Evolutionary conservation across 2,329 filamentous ascomycete genomes (phyloP).

Genomic region (Colletotrichum tamarilloi): DNA sequence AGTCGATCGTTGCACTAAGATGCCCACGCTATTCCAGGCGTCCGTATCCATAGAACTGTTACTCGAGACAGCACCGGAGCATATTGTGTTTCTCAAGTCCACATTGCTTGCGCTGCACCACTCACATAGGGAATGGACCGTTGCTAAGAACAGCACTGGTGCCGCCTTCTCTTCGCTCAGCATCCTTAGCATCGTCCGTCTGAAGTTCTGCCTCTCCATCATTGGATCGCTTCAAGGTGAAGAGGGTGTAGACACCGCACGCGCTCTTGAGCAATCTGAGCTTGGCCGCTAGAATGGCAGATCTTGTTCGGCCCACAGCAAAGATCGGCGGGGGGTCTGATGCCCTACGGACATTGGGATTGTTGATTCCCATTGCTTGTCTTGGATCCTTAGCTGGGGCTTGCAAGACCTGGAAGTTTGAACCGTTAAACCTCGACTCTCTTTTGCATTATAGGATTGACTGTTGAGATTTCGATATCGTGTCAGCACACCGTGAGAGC

Average conservation of each 20-base stretch:
- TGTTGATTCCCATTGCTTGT: not conserved
- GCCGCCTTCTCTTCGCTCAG: not conserved
- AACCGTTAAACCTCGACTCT: not conserved
- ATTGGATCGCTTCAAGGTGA: conserved; percentile 6
- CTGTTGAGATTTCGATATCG: not conserved
- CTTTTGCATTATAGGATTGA: not conserved
- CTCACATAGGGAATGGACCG: not conserved
- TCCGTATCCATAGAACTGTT: too few relatives aligned
- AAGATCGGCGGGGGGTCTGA: conserved; percentile 13
- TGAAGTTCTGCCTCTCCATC: not conserved
- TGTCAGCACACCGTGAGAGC: not conserved
- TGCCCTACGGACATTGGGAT: not conserved
- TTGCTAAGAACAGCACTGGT: conserved; percentile 1
- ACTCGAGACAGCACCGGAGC: not conserved
- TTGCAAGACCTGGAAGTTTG: not conserved
- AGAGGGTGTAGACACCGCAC: conserved; percentile 5
- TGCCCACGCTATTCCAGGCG: not conserved
- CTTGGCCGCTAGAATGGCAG: conserved; percentile 11
- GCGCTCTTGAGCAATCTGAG: not conserved
- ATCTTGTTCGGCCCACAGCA: conserved; percentile 13
- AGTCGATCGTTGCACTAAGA: not conserved
- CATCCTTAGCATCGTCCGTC: not conserved
- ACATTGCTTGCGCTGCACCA: not conserved
- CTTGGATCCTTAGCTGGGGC: not conserved
- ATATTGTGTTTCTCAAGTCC: not conserved